phyloP scores from a whole-genome alignment of 2,329 filamentous ascomycete species.

The Colletotrichum incanum region DNA sequence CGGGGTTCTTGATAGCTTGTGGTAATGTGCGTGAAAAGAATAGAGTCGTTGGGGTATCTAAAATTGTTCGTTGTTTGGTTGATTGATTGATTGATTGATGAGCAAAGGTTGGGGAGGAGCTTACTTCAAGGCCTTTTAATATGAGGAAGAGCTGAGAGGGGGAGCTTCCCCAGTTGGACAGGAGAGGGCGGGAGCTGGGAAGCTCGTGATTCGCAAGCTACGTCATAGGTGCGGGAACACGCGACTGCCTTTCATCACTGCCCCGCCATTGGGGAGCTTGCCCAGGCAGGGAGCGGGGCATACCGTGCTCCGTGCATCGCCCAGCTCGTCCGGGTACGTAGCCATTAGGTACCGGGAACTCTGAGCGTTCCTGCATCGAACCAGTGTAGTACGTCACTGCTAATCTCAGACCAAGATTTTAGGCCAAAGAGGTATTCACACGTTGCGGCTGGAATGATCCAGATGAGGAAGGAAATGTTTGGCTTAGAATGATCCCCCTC shows the following conservation, averaged over 20 bases:
- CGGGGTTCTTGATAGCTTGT: slow-evolving; percentile 36
- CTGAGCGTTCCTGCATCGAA: slow-evolving; percentile 42
- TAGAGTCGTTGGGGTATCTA: slow-evolving; percentile 34
- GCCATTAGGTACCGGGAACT: slow-evolving; percentile 37
- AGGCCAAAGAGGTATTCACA: slow-evolving; percentile 37
- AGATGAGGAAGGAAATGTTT: slow-evolving; percentile 31
- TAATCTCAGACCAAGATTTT: slow-evolving; percentile 35
- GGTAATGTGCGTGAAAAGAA: slow-evolving; percentile 22
- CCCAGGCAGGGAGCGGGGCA: slow-evolving; percentile 40
- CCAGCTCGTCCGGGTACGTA: slow-evolving; percentile 33
- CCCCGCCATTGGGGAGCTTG: slow-evolving; percentile 42
- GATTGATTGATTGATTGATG: slow-evolving; percentile 27
- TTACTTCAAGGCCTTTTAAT: slow-evolving; percentile 33
- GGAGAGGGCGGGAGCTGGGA: slow-evolving; percentile 30
- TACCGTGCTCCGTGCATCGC: slow-evolving; percentile 31
- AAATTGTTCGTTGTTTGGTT: neutral
- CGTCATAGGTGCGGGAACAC: slow-evolving; percentile 44
- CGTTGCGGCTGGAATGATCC: slow-evolving; percentile 40
- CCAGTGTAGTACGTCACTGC: slow-evolving; percentile 41
- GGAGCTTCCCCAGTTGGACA: slow-evolving; percentile 33
- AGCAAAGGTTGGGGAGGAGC: neutral
- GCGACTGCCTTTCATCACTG: slow-evolving; percentile 43
- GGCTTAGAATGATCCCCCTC: neutral
- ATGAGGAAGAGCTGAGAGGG: slow-evolving; percentile 14
- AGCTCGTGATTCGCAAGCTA: slow-evolving; percentile 43